These are phyloP conservation scores for Croton laevigatus DNA, from an alignment of 441 rosid genomes.

Conservation along the genomic window DNA sequence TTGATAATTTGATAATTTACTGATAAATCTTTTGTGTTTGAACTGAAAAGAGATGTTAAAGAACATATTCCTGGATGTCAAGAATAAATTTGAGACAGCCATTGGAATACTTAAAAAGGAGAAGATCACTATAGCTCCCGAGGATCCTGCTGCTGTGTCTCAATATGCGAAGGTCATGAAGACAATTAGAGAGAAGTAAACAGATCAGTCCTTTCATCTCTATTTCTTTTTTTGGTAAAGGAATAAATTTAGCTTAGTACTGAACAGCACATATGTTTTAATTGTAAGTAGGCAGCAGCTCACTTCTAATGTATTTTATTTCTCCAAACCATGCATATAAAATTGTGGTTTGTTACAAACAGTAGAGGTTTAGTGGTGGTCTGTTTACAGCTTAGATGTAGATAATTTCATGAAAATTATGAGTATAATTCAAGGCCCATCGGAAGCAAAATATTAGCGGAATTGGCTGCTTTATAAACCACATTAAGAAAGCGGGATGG, in stretches of 20 bases:
- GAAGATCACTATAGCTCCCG: conserved; percentile 86
- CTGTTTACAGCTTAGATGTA: background rate
- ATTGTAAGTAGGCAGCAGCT: background rate
- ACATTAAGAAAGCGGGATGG: background rate
- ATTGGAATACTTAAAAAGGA: conserved; percentile 74
- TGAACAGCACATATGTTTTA: background rate
- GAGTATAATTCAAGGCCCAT: too few species aligned
- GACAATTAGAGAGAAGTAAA: conserved; percentile 87
- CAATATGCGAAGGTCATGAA: conserved; percentile 89
- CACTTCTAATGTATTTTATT: background rate
- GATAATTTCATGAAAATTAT: background rate
- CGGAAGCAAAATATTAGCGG: background rate
- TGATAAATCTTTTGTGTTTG: conserved; percentile 24
- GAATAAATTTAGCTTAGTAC: background rate
- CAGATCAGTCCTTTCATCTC: background rate
- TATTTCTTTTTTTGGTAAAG: background rate
- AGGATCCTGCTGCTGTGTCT: conserved; percentile 83
- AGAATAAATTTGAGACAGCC: conserved; percentile 80
- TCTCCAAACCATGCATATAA: background rate
- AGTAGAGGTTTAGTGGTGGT: background rate
- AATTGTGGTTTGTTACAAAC: background rate
- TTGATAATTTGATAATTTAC: conserved; percentile 17
- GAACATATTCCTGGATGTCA: conserved; percentile 79
- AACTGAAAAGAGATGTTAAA: conserved; percentile 72
- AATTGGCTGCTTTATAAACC: too few species aligned